Conservation (phyloP, 768 basidiomycete genomes). For the Botryobasidium botryosum region DNA sequence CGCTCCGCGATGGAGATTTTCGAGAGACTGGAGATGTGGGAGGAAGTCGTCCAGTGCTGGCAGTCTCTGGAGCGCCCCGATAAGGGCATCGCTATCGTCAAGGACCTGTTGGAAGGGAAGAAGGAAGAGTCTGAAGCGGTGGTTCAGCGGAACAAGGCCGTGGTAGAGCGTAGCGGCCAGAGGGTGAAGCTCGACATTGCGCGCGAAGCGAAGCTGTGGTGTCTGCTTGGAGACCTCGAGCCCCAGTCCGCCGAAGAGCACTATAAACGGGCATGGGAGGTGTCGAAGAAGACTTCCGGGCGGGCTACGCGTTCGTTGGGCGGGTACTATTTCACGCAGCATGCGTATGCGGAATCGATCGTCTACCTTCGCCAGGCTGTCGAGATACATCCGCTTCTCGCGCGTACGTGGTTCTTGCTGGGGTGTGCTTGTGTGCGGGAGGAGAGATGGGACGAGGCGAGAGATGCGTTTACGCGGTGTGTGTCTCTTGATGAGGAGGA, state of each 20-base stretch:
- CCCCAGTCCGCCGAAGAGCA: conserved; percentile 48
- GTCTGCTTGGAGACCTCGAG: conserved; percentile 85
- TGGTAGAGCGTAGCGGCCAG: conserved; percentile 22
- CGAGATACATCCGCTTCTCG: conserved; percentile 70
- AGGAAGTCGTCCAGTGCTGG: conserved; percentile 84
- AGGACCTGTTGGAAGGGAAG: conserved; percentile 66
- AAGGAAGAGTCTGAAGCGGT: conserved; percentile 73
- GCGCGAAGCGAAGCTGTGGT: conserved; percentile 85
- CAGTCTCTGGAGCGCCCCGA: conserved; percentile 63
- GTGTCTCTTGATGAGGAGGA: conserved; percentile 91
- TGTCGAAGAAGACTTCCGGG: conserved; percentile 67
- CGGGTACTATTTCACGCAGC: conserved; percentile 56
- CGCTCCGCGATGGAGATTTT: conserved; percentile 88
- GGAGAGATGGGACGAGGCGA: conserved; percentile 73
- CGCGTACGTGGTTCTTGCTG: conserved; percentile 92
- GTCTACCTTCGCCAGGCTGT: conserved; percentile 56
- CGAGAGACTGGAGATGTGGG: conserved; percentile 95
- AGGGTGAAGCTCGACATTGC: conserved; percentile 38
- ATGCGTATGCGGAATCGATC: conserved; percentile 45
- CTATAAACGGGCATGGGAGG: conserved; percentile 70
- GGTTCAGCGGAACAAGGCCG: conserved; percentile 36
- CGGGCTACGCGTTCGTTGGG: conserved; percentile 88
- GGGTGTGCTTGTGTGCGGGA: conserved; percentile 74
- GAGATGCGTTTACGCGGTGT: conserved; percentile 68
- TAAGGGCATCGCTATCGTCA: conserved; percentile 63